phyloP scores from a whole-genome alignment of 495 filamentous ascomycete species.

The Lasiosphaeriaceae sp. region DNA sequence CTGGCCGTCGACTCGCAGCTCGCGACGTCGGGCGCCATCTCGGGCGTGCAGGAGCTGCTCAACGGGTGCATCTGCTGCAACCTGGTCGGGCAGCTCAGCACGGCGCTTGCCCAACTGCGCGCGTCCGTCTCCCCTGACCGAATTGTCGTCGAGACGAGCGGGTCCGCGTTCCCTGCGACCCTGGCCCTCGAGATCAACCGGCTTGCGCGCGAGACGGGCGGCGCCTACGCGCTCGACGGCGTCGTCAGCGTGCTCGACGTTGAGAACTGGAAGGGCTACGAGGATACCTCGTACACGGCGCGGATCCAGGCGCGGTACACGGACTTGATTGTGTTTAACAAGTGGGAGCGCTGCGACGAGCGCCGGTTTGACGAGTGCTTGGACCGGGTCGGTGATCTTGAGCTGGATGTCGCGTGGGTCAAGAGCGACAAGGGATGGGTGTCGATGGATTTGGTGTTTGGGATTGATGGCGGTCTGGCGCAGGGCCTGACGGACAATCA shows the following conservation, averaged over 20 bases:
- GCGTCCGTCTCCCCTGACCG: constrained; percentile 63
- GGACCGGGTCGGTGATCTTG: constrained; percentile 83
- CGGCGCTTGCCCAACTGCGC: constrained; percentile 69
- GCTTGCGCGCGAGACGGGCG: constrained; percentile 57
- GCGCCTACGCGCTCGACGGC: constrained; percentile 74
- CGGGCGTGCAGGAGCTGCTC: constrained; percentile 86
- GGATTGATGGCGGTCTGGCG: constrained; percentile 78
- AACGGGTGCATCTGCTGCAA: constrained; percentile 99
- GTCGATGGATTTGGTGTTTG: constrained; percentile 72
- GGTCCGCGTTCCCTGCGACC: constrained; percentile 83
- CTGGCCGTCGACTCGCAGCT: constrained; percentile 89
- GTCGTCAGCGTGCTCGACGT: constrained; percentile 92
- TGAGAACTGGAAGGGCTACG: constrained; percentile 96
- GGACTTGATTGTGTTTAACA: constrained; percentile 91
- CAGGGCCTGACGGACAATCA: constrained; percentile 45
- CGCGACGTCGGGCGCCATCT: constrained; percentile 72
- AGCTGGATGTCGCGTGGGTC: constrained; percentile 72
- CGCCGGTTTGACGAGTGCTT: constrained; percentile 72
- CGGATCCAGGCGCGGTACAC: constrained; percentile 84
- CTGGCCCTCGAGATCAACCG: constrained; percentile 92
- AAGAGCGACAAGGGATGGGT: constrained; percentile 77
- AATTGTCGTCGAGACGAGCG: constrained; percentile 90
- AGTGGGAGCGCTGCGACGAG: constrained; percentile 79
- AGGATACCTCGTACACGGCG: constrained; percentile 86
- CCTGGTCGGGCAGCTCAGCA: constrained; percentile 82